phyloP scores from a whole-genome alignment of 352 stramenopile genomes.

The Plasmopara viticola region DNA sequence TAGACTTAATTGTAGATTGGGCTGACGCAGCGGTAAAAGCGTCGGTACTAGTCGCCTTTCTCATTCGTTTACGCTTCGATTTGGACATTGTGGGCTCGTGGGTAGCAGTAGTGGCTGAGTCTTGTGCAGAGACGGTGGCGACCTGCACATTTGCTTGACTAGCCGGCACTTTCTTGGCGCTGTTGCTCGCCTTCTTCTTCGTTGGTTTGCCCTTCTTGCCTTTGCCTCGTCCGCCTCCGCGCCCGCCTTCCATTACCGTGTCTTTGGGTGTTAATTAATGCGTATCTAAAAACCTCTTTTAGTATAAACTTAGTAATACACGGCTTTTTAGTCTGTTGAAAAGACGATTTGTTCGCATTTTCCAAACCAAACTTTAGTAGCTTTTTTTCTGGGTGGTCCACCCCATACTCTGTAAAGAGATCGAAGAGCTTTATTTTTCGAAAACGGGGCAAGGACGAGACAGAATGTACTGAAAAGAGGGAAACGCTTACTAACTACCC shows the following conservation, averaged over 20 bases:
- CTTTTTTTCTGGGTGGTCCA: no score
- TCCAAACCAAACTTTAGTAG: no score
- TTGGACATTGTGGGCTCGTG: slow-evolving; percentile 17
- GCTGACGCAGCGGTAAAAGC: not conserved
- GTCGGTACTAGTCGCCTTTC: slow-evolving; percentile 11
- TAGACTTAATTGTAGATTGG: slow-evolving; percentile 6
- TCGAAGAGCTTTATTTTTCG: no score
- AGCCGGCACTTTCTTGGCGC: slow-evolving; percentile 15
- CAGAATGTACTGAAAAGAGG: no score
- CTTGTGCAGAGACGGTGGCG: slow-evolving; percentile 3
- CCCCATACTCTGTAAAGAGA: no score
- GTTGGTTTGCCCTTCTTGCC: slow-evolving; percentile 26
- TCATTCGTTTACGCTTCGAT: slow-evolving; percentile 26
- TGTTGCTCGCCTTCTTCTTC: slow-evolving; percentile 13
- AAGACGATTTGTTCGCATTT: no score
- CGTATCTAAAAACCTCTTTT: no score
- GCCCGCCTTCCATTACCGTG: slow-evolving; percentile 16
- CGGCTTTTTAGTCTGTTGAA: no score
- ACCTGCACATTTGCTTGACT: slow-evolving; percentile 12
- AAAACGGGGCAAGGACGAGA: no score
- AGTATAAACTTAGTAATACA: no score
- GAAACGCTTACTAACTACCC: no score
- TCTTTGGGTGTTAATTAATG: no score
- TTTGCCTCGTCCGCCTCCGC: slow-evolving; percentile 16
- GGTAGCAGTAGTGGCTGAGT: not conserved